Conservation (phyloP, 129 eudicot species). For the Deinandra increscens region DNA sequence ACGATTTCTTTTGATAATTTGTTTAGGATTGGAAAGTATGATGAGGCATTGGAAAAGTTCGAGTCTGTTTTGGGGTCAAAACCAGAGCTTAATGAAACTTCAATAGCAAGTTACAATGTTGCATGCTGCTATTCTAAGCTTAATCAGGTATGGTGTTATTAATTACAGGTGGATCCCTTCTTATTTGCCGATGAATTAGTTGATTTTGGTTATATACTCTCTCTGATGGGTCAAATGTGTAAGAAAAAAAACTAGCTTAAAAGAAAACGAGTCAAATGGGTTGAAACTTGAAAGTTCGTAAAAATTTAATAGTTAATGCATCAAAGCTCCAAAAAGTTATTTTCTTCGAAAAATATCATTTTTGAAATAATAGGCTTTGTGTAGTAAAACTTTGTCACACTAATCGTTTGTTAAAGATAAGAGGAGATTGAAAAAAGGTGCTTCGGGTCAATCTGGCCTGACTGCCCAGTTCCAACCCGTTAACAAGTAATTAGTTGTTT, state of each 20-base stretch:
- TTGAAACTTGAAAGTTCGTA: not conserved
- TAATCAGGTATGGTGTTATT: conserved; percentile 54
- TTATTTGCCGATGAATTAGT: not conserved
- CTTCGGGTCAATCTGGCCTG: not conserved
- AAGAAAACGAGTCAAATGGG: not conserved
- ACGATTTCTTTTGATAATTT: not conserved
- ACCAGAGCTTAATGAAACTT: conserved; percentile 70
- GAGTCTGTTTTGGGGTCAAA: conserved; percentile 34
- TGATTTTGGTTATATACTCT: not conserved
- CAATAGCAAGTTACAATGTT: conserved; percentile 93
- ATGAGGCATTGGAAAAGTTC: conserved; percentile 14
- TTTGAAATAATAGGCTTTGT: not conserved
- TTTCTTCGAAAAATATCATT: not conserved
- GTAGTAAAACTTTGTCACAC: not conserved
- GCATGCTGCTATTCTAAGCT: conserved; percentile 98
- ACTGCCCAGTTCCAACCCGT: not conserved
- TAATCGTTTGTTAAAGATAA: not conserved
- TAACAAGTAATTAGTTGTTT: not conserved
- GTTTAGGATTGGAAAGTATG: conserved; percentile 15
- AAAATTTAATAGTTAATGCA: not conserved
- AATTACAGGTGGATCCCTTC: not conserved
- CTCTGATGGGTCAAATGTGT: not conserved
- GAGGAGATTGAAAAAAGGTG: not conserved
- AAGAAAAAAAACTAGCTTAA: not conserved
- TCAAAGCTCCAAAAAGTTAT: not conserved